phyloP scores from a whole-genome alignment of 163 green algal species.

The Coccomyxa subellipsoidea region DNA sequence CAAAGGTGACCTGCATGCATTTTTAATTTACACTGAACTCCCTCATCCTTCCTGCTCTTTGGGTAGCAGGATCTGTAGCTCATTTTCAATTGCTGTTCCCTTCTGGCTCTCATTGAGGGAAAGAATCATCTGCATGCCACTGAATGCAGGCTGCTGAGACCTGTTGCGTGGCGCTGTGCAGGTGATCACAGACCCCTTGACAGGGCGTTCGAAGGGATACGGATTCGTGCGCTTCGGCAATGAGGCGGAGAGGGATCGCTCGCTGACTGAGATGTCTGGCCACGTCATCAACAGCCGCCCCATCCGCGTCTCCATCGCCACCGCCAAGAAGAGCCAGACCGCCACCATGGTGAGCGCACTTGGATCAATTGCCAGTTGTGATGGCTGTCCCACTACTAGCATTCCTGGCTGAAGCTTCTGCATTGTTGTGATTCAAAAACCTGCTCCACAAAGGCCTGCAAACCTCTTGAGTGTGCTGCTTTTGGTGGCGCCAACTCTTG shows the following conservation, averaged over 20 bases:
- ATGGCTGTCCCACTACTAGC: too few relatives aligned
- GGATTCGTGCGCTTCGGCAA: conserved; percentile 91
- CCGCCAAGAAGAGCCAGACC: conserved; percentile 61
- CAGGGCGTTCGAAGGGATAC: conserved; percentile 84
- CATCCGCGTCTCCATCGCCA: conserved; percentile 85
- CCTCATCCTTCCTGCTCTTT: background rate
- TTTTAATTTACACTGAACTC: background rate
- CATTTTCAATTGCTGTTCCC: background rate
- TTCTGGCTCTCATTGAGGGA: too few relatives aligned
- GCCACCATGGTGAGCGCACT: background rate
- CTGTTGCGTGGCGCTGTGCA: conserved; percentile 14
- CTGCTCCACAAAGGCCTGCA: too few relatives aligned
- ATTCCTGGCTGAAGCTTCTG: too few relatives aligned
- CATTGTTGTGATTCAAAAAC: too few relatives aligned
- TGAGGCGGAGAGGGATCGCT: conserved; percentile 75
- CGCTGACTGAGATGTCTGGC: conserved; percentile 80
- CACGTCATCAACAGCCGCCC: conserved; percentile 69
- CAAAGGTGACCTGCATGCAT: conserved; percentile 58
- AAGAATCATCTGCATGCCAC: too few relatives aligned
- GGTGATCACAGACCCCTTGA: conserved; percentile 81
- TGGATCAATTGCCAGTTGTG: background rate
- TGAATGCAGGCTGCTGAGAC: background rate
- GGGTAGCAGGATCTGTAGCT: background rate
- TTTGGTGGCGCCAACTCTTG: too few relatives aligned
- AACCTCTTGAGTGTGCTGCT: too few relatives aligned